These are phyloP conservation scores for Pythium phragmitis DNA, from an alignment of 352 stramenopile species.

Conservation along the genomic window DNA sequence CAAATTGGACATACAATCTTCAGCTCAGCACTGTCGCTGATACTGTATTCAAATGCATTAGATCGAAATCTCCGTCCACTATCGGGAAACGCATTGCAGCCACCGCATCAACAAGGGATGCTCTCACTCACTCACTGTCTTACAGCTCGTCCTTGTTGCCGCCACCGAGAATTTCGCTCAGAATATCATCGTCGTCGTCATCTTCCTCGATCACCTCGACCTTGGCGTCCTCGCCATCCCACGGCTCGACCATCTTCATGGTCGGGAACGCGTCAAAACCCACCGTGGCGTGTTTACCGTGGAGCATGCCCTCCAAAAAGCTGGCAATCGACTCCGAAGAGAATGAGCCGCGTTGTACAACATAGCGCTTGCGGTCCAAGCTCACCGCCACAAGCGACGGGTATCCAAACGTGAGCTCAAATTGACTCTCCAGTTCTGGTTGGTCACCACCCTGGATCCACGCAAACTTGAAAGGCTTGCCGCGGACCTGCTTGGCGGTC, in stretches of 20 bases:
- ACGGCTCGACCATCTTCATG: conserved; percentile 65
- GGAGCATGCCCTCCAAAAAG: conserved; percentile 74
- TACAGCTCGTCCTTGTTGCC: conserved; percentile 83
- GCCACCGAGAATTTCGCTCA: conserved; percentile 79
- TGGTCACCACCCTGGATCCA: conserved; percentile 92
- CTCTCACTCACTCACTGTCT: conserved; percentile 1
- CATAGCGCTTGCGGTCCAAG: conserved; percentile 80
- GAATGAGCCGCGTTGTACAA: conserved; percentile 81
- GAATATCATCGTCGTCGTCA: conserved; percentile 84
- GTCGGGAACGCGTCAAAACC: conserved; percentile 58
- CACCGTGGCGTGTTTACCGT: conserved; percentile 63
- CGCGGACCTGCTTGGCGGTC: conserved; percentile 82
- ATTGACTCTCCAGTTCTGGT: conserved; percentile 73
- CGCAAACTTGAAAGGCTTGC: conserved; percentile 90
- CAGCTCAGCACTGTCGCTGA: too few relatives aligned
- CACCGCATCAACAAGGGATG: neutral
- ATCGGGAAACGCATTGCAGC: too few relatives aligned
- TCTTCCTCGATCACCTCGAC: conserved; percentile 65
- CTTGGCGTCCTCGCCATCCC: conserved; percentile 83
- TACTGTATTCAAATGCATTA: too few relatives aligned
- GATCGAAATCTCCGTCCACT: too few relatives aligned
- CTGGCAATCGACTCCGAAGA: conserved; percentile 59
- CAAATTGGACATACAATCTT: too few relatives aligned
- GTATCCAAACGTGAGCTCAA: conserved; percentile 91
- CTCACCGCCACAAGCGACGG: conserved; percentile 89